Percentiles rank a stretch among this genome's conserved stretches.
phyloP scores from a whole-genome alignment of 805 yeast species.

The Candida arabinofermentans region DNA sequence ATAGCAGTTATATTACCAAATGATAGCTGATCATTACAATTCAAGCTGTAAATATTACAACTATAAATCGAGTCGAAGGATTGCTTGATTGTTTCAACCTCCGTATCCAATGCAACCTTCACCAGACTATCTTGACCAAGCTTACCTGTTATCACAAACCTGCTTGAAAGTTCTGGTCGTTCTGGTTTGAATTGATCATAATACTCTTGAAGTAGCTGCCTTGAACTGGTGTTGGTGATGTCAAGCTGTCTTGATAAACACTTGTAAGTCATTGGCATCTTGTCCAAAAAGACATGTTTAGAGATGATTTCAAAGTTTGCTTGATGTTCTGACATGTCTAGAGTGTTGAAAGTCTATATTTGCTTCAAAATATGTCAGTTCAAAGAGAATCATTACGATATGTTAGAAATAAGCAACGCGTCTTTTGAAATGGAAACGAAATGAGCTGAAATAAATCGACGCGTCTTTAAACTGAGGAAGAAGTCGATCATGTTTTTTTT shows the following conservation, averaged over 20 bases:
- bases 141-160: conserved; percentile 14
- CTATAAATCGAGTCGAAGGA: conserved; percentile 12
- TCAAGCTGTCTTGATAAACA: conserved; percentile 19
- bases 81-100: conserved; percentile 15
- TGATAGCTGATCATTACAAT: conserved; percentile 10
- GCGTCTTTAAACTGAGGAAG: no score
- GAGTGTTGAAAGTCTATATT: no score
- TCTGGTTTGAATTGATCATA: conserved; percentile 15
- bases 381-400: no score
- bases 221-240: conserved; percentile 17
- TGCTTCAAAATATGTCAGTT: no score
- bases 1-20: conserved; percentile 20
- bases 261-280: conserved; percentile 24
- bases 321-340: background rate
- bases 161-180: conserved; percentile 8
- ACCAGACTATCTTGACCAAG: conserved; percentile 10
- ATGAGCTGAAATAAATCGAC: no score
- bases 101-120: conserved; percentile 8
- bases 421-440: no score
- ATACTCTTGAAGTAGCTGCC: conserved; percentile 18
- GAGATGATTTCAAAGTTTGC: conserved; percentile 19
- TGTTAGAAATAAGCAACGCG: no score
- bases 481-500: no score
- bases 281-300: conserved; percentile 15
- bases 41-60: conserved; percentile 23